Conservation (phyloP, 208 protist species). For the Trypanosoma brucei region DNA sequence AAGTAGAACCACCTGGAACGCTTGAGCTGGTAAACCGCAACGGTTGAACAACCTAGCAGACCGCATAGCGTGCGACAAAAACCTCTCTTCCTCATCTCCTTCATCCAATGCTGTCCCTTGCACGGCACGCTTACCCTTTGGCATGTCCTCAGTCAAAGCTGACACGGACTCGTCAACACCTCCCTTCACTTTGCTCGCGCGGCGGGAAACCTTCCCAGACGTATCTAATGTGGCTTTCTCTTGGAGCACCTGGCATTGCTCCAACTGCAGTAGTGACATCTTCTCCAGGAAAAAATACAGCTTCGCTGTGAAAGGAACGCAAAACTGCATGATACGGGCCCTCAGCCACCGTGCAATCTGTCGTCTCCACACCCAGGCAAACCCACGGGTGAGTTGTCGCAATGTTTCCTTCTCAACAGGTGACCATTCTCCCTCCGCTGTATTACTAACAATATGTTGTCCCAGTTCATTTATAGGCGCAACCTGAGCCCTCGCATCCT, state of each 20-base stretch:
- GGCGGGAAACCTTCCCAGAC: not conserved
- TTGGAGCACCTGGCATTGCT: constrained; percentile 6
- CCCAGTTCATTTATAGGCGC: constrained; percentile 7
- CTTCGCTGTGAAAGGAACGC: constrained; percentile 50
- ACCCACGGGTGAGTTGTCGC: constrained; percentile 57
- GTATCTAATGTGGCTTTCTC: not conserved
- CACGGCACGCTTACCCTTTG: not conserved
- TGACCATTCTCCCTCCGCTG: constrained; percentile 30
- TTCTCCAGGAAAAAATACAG: constrained; percentile 45
- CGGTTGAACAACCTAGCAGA: constrained; percentile 21
- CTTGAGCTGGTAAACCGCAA: constrained; percentile 20
- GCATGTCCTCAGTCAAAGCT: not conserved
- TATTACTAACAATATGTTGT: constrained; percentile 4
- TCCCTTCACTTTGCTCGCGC: constrained; percentile 2
- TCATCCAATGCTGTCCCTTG: not conserved
- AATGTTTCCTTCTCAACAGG: constrained; percentile 63
- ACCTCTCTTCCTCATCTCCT: constrained; percentile 8
- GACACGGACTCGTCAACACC: not conserved
- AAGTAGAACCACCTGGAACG: constrained; percentile 12
- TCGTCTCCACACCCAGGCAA: constrained; percentile 59
- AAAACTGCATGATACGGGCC: constrained; percentile 60
- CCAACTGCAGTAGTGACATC: constrained; percentile 24
- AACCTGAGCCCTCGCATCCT: constrained; percentile 3
- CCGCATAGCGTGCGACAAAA: constrained; percentile 13
- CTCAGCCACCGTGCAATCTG: constrained; percentile 41